These are phyloP conservation scores for Allium cepa DNA, from an alignment of 106 monocot genomes.

Conservation along the genomic window DNA sequence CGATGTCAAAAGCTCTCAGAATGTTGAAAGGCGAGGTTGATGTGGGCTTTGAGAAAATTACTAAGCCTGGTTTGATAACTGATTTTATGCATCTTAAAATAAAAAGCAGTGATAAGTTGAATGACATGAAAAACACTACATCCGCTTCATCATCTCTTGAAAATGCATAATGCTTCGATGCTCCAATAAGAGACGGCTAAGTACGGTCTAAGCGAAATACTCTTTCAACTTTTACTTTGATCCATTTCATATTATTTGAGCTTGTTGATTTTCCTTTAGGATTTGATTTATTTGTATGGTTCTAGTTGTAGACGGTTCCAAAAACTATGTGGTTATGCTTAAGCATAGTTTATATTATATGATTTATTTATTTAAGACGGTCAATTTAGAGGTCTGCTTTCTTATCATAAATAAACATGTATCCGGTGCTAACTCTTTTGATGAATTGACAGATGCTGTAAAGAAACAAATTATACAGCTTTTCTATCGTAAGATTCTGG, in stretches of 20 bases:
- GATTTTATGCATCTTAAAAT: slow-evolving; percentile 64
- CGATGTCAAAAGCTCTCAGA: slow-evolving; percentile 44
- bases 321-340: too few species aligned
- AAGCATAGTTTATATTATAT: too few species aligned
- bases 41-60: slow-evolving; percentile 20
- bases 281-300: not conserved
- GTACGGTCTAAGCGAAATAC: not conserved
- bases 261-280: not conserved
- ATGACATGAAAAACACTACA: slow-evolving; percentile 4
- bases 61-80: slow-evolving; percentile 49
- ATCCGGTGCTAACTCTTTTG: too few species aligned
- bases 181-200: slow-evolving; percentile 28
- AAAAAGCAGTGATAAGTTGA: slow-evolving; percentile 14
- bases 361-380: too few species aligned
- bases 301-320: too few species aligned
- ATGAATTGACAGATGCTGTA: too few species aligned
- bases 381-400: too few species aligned
- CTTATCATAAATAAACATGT: too few species aligned
- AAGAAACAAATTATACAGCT: too few species aligned
- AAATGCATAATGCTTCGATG: slow-evolving; percentile 6
- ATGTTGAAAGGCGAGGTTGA: slow-evolving; percentile 40
- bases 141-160: slow-evolving; percentile 24
- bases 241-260: not conserved
- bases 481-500: too few species aligned
- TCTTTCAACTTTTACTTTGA: not conserved